Evolutionary conservation across 768 basidiomycete genomes (phyloP).

Genomic region (Coprinopsis marcescibilis): DNA sequence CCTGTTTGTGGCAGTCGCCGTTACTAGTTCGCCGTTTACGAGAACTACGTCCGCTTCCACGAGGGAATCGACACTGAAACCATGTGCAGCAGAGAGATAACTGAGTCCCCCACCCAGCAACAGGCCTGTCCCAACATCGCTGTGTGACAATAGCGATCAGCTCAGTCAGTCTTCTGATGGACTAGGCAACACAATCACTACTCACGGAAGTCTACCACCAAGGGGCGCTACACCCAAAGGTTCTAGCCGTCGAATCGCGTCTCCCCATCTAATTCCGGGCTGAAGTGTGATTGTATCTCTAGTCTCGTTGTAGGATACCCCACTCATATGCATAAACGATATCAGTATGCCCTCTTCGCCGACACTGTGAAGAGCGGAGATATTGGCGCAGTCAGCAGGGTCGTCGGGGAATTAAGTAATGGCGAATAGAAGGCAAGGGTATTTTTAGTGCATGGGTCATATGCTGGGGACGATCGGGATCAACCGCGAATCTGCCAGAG

Average conservation of each 20-base stretch:
- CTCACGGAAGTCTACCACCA: constrained; percentile 33
- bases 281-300: constrained; percentile 33
- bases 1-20: constrained; percentile 34
- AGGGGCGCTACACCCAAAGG: constrained; percentile 37
- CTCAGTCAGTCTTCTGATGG: too few relatives aligned
- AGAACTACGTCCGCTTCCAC: constrained; percentile 38
- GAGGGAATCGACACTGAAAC: constrained; percentile 34
- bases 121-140: constrained; percentile 37
- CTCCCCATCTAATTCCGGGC: constrained; percentile 39
- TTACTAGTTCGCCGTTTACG: constrained; percentile 33
- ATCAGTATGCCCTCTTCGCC: constrained; percentile 31
- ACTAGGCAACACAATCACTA: constrained; percentile 4
- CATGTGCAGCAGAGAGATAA: constrained; percentile 32
- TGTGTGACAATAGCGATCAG: constrained; percentile 10
- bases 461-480: background rate
- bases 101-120: constrained; percentile 40
- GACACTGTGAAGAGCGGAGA: constrained; percentile 24
- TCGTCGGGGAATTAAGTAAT: background rate
- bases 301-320: constrained; percentile 29
- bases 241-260: constrained; percentile 29
- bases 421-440: background rate
- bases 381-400: constrained; percentile 4
- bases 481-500: background rate
- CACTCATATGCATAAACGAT: constrained; percentile 31
- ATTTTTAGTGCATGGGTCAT: background rate